Base-by-base conservation (phyloP, 495 filamentous ascomycete genomes). In the Lophiotrema nucula region DNA sequence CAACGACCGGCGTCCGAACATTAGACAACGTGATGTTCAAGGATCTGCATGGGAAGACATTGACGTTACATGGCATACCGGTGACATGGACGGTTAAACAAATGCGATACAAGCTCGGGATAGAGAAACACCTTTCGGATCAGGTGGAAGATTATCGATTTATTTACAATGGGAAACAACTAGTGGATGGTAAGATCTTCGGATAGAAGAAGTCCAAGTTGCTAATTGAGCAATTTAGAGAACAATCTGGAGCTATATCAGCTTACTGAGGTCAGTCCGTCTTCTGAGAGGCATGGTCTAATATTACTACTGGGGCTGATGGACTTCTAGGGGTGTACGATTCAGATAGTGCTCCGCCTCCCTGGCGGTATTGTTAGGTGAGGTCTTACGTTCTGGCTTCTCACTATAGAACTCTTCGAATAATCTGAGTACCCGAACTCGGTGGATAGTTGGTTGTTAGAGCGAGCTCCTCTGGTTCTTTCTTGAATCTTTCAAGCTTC, bases 111-210 rank as follows among this genome's bases (percentile, higher is more conserved):
- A 47, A 47, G 23, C 43, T 47, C 6, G 43, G 43, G 6, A 23
- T 24, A 3, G 43, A 47, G 43, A 47, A 47, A 26, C 43, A 47
- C 16, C 3, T 47, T 16, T 47, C 43, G 4, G 43, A 47, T 16
- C 43, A 47, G 22, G 43, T 47, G 11, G 43, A 23, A 47, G 16
- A 16, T 16, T 47, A 4, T 26, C 11, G 43, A 8, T 47, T 47
- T 26, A 47, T 47, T 16, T 47, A 23, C 3, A 47, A 47, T 25
- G 43, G 43, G 6, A 47, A 47, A 47, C 43, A 47, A 25, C 43
- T 47, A 10, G 15, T 22, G 43, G 43, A 47, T 24, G 43, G 43
- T 47, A 25, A 4, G 43, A 8, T 22, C 6, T 16, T 43, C 10
- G 19, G 16, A 47, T 35, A 8, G 31, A 8, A n/a, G n/a, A n/a